These are phyloP conservation scores for Fusarium verrucosum DNA, from an alignment of 2,329 filamentous ascomycete species.

Conservation along the genomic window DNA sequence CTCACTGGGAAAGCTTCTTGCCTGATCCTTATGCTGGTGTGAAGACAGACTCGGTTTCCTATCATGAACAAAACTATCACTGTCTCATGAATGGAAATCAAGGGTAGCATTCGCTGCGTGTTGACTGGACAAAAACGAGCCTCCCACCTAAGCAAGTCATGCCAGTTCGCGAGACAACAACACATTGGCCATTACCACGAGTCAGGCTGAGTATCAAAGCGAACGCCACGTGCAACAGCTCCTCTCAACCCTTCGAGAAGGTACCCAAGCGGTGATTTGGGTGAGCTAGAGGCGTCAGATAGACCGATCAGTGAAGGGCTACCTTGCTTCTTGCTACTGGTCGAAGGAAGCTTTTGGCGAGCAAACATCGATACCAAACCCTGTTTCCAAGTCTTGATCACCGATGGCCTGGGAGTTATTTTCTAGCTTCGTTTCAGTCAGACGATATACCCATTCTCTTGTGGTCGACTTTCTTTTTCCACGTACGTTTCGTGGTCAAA, in stretches of 20 bases:
- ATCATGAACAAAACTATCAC: background rate
- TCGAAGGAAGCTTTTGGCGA: background rate
- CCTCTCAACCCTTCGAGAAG: conserved; percentile 37
- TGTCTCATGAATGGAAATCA: background rate
- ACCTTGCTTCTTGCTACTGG: background rate
- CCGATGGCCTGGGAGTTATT: conserved; percentile 14
- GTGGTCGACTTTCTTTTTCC: conserved; percentile 32
- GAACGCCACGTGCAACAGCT: conserved; percentile 22
- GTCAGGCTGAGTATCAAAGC: conserved; percentile 15
- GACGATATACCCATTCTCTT: conserved; percentile 24
- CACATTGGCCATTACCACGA: conserved; percentile 7
- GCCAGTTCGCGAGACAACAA: conserved; percentile 7
- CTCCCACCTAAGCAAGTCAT: conserved; percentile 21
- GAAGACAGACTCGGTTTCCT: background rate
- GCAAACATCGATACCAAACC: background rate
- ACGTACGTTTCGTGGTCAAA: conserved; percentile 38
- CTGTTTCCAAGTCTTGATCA: background rate
- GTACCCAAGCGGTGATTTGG: conserved; percentile 12
- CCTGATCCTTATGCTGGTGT: background rate
- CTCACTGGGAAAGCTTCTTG: background rate
- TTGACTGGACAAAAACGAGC: conserved; percentile 12
- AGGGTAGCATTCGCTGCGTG: background rate
- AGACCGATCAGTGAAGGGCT: background rate
- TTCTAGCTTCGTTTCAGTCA: conserved; percentile 33
- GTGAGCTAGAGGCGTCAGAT: conserved; percentile 14